Conservation (phyloP, 495 filamentous ascomycete genomes). For the Daldinia decipiens region DNA sequence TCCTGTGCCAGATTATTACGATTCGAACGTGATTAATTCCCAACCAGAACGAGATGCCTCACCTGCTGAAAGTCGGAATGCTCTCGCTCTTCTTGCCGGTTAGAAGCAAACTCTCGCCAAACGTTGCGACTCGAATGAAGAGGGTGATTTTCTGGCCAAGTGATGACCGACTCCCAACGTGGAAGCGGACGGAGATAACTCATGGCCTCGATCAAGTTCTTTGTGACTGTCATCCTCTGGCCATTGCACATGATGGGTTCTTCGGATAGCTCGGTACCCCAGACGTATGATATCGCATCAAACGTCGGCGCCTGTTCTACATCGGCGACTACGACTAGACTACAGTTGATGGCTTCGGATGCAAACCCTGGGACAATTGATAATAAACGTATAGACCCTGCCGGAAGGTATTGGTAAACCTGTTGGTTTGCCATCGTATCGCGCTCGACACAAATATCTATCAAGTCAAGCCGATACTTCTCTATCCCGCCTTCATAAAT, state of each 20-base stretch:
- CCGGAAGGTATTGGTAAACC: conserved; percentile 17
- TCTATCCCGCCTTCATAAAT: background rate
- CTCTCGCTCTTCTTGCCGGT: conserved; percentile 27
- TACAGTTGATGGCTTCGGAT: conserved; percentile 33
- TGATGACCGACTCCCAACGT: conserved; percentile 29
- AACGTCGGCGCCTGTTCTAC: conserved; percentile 23
- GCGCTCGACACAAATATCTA: background rate
- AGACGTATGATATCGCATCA: conserved; percentile 38
- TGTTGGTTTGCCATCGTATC: conserved; percentile 12
- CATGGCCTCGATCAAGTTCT: conserved; percentile 36
- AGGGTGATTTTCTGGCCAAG: conserved; percentile 23
- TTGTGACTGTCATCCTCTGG: conserved; percentile 29
- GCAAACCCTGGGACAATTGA: conserved; percentile 31
- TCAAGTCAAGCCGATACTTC: background rate
- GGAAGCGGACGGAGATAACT: conserved; percentile 34
- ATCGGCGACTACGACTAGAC: conserved; percentile 17
- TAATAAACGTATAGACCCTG: conserved; percentile 29
- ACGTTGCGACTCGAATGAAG: conserved; percentile 33
- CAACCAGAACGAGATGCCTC: background rate
- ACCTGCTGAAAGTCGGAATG: conserved; percentile 19
- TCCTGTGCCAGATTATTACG: background rate
- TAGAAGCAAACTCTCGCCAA: conserved; percentile 26
- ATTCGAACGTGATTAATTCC: background rate
- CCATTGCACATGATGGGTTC: conserved; percentile 40
- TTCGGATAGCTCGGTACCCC: conserved; percentile 30